Conservation (phyloP, 129 eudicot genomes). For the Saussurea involucrata region DNA sequence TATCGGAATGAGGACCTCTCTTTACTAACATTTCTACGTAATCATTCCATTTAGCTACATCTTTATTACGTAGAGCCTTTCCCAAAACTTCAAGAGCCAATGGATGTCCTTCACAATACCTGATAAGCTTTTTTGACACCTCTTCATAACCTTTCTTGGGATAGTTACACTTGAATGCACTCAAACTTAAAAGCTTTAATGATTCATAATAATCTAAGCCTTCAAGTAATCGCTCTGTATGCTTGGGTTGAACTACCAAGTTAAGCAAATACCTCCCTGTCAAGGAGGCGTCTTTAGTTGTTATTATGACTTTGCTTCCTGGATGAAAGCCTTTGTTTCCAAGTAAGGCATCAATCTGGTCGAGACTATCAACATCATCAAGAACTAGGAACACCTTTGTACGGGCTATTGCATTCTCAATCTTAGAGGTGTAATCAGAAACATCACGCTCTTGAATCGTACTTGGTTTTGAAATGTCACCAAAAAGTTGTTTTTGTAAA, state of each 20-base stretch:
- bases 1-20: neutral
- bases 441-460: neutral
- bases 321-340: neutral
- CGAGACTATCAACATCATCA: slow-evolving; percentile 1
- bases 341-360: neutral
- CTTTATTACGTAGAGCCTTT: slow-evolving; percentile 5
- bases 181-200: slow-evolving; percentile 22
- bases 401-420: slow-evolving; percentile 4
- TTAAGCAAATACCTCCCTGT: neutral
- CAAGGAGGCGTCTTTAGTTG: slow-evolving; percentile 14
- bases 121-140: neutral
- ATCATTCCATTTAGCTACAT: slow-evolving; percentile 17
- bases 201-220: slow-evolving; percentile 1
- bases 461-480: slow-evolving; percentile 3
- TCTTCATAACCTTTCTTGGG: slow-evolving; percentile 14
- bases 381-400: slow-evolving; percentile 25
- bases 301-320: slow-evolving; percentile 34
- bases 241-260: neutral
- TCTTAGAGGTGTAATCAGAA: slow-evolving; percentile 5
- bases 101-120: slow-evolving; percentile 25
- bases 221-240: neutral
- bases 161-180: slow-evolving; percentile 24
- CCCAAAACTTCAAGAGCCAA: slow-evolving; percentile 32
- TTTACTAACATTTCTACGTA: slow-evolving; percentile 8
- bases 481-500: slow-evolving; percentile 29